These are phyloP conservation scores for Suillus discolor DNA, from an alignment of 768 basidiomycete species.

Conservation along the genomic window DNA sequence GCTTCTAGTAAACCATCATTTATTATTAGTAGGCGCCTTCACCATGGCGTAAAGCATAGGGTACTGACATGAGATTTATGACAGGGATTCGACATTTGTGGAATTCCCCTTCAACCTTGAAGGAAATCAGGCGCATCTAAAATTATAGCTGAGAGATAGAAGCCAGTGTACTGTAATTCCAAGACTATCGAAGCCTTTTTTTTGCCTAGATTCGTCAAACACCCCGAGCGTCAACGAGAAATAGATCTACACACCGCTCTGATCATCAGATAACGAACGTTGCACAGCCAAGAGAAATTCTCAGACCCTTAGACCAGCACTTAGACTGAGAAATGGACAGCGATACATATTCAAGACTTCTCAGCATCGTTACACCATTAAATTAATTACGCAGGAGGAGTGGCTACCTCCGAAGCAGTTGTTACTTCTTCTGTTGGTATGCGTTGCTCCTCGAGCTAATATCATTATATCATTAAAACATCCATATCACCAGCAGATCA, in stretches of 20 bases:
- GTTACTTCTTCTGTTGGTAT: neutral
- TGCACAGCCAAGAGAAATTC: neutral
- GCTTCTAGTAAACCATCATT: neutral
- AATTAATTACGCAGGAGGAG: conserved; percentile 1
- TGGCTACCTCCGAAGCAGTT: neutral
- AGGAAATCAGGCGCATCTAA: neutral
- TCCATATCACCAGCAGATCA: neutral
- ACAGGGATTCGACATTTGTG: neutral
- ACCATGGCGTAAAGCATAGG: neutral
- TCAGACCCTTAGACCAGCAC: neutral
- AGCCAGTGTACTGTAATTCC: neutral
- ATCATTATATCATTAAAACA: neutral
- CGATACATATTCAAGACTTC: neutral
- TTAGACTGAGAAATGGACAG: neutral
- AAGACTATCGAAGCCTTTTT: neutral
- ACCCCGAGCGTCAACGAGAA: neutral
- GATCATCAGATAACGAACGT: neutral
- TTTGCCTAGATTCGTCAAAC: neutral
- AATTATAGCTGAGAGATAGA: neutral
- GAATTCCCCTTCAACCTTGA: neutral
- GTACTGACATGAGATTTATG: neutral
- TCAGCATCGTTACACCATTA: neutral
- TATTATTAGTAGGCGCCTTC: neutral
- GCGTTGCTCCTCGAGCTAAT: neutral
- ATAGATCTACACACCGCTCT: neutral